Percentiles rank a stretch among this genome's conserved stretches.
phyloP scores from a whole-genome alignment of 345 rosid species.

The Eucalyptus urophylla region DNA sequence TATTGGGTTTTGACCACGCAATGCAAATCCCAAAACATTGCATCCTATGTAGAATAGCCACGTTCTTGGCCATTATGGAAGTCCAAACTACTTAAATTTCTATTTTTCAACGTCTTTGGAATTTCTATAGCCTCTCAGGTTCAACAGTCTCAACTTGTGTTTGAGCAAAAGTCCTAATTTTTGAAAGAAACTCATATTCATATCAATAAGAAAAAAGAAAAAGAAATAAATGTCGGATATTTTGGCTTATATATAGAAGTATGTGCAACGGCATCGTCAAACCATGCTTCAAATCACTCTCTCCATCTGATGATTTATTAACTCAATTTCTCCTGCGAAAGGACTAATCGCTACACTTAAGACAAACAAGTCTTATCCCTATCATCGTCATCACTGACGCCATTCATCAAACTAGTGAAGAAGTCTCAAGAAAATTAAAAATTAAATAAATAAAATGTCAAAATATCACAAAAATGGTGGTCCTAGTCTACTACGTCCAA shows the following conservation, averaged over 20 bases:
- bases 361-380: background rate
- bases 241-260: background rate
- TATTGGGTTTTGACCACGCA: background rate
- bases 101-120: background rate
- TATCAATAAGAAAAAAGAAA: background rate
- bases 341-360: background rate
- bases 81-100: too few relatives aligned
- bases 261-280: fast-evolving
- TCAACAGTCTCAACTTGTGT: background rate
- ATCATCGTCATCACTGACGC: background rate
- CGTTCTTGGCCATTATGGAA: too few relatives aligned
- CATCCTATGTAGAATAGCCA: fast-evolving
- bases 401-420: background rate
- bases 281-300: background rate
- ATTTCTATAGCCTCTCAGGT: background rate
- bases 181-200: background rate
- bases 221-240: background rate
- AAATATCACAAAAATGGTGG: too few relatives aligned
- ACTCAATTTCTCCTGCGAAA: background rate
- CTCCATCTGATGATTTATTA: background rate
- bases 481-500: background rate
- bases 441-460: too few relatives aligned
- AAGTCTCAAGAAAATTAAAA: too few relatives aligned
- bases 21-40: background rate
- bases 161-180: background rate